These are phyloP conservation scores for Triangularia setosa DNA, from an alignment of 2,329 filamentous ascomycete species.

Conservation along the genomic window DNA sequence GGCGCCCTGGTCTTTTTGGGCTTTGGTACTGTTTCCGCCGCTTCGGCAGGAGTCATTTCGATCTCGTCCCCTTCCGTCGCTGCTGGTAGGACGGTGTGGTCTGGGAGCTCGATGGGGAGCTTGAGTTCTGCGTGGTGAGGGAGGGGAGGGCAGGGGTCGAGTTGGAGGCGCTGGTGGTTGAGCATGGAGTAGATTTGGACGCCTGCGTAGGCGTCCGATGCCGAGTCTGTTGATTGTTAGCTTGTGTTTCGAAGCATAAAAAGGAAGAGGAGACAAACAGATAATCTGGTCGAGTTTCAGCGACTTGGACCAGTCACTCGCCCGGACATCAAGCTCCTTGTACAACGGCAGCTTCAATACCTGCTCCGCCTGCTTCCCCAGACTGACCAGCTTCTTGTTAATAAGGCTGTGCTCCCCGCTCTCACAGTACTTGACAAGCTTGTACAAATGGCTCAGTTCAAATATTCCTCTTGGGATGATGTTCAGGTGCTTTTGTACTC, in stretches of 20 bases:
- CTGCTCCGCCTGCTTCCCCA: constrained; percentile 68
- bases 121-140: constrained; percentile 66
- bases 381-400: constrained; percentile 61
- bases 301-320: constrained; percentile 67
- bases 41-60: constrained; percentile 13
- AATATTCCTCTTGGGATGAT: constrained; percentile 65
- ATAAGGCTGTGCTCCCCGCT: constrained; percentile 50
- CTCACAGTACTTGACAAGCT: constrained; percentile 64
- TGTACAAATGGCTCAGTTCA: constrained; percentile 80
- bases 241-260: constrained; percentile 14
- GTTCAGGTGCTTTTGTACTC: constrained; percentile 62
- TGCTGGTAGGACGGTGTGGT: constrained; percentile 30
- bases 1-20: constrained; percentile 25
- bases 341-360: constrained; percentile 69
- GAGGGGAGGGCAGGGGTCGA: constrained; percentile 67
- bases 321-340: constrained; percentile 67
- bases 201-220: constrained; percentile 78
- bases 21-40: constrained; percentile 10
- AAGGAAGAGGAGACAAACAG: constrained; percentile 51
- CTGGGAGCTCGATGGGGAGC: constrained; percentile 56
- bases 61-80: constrained; percentile 30
- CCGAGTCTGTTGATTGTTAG: constrained; percentile 56
- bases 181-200: constrained; percentile 69
- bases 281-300: constrained; percentile 63
- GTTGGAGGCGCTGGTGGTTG: constrained; percentile 60